These are phyloP conservation scores for Haematococcus sp. DNA, from an alignment of 139 green algal species.

Conservation along the genomic window DNA sequence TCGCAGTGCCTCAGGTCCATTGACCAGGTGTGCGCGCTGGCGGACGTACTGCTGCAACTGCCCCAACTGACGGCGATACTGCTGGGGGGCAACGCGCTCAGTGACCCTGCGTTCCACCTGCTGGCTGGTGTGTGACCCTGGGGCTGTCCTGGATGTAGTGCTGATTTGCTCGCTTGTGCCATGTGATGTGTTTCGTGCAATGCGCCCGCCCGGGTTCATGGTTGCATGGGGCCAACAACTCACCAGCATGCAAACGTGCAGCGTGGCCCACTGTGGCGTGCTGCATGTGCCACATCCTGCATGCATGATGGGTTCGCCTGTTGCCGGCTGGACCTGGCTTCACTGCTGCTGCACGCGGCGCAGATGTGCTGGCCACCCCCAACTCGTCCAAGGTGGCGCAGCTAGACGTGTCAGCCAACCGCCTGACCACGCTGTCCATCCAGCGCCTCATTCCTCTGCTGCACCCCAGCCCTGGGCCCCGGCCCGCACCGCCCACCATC, in stretches of 20 bases:
- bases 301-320: neutral
- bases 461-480: neutral
- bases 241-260: too few relatives aligned
- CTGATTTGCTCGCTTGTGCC: neutral
- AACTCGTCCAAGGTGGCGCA: slow-evolving; percentile 2
- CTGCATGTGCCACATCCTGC: too few relatives aligned
- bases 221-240: too few relatives aligned
- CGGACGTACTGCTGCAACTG: slow-evolving; percentile 33
- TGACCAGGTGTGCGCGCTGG: slow-evolving; percentile 37
- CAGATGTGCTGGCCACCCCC: neutral
- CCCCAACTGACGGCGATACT: slow-evolving; percentile 24
- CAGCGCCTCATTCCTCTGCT: slow-evolving; percentile 29
- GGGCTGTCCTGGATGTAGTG: too few relatives aligned
- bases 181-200: too few relatives aligned
- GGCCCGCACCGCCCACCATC: too few relatives aligned
- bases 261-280: too few relatives aligned
- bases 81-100: slow-evolving; percentile 34
- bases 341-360: neutral
- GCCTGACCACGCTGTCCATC: neutral
- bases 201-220: too few relatives aligned
- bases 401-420: slow-evolving; percentile 34
- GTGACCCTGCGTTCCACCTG: slow-evolving; percentile 22
- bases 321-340: too few relatives aligned
- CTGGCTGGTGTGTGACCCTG: neutral
- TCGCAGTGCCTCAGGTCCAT: slow-evolving; percentile 19